Percentiles rank a stretch among this genome's conserved stretches.
These are phyloP conservation scores for Ziziphus jujuba DNA, from an alignment of 306 rosid genomes.

Conservation along the genomic window DNA sequence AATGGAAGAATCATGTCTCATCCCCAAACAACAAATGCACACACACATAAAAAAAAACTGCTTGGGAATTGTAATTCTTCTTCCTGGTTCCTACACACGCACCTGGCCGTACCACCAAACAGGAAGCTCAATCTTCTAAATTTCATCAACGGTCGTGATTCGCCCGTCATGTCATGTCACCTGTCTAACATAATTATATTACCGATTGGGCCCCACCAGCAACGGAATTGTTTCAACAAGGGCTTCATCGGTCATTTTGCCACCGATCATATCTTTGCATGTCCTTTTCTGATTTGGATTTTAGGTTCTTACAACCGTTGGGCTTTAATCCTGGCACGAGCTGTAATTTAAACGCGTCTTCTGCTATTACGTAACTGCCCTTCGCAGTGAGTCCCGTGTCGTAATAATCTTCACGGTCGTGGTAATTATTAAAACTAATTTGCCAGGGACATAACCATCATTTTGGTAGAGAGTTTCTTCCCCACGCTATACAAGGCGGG, in stretches of 20 bases:
- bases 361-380: not conserved
- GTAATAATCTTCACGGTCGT: too few species aligned
- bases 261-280: not conserved
- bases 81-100: too few species aligned
- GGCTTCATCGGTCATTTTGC: not conserved
- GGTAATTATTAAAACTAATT: too few species aligned
- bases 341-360: not conserved
- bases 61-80: not conserved
- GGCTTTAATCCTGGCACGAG: not conserved
- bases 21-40: too few species aligned
- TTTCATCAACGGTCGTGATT: slow-evolving; percentile 12
- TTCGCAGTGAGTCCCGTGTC: not conserved
- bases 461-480: not conserved
- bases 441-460: slow-evolving; percentile 5
- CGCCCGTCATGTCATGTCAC: too few species aligned
- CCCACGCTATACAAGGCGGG: not conserved
- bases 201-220: slow-evolving; percentile 2
- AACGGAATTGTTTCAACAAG: not conserved
- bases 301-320: not conserved
- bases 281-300: slow-evolving; percentile 19
- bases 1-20: slow-evolving; percentile 1
- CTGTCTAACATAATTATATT: too few species aligned
- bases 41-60: too few species aligned
- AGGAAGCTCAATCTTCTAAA: not conserved
- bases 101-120: not conserved